phyloP scores from a whole-genome alignment of 306 rosid species.

The Cucumis melo region DNA sequence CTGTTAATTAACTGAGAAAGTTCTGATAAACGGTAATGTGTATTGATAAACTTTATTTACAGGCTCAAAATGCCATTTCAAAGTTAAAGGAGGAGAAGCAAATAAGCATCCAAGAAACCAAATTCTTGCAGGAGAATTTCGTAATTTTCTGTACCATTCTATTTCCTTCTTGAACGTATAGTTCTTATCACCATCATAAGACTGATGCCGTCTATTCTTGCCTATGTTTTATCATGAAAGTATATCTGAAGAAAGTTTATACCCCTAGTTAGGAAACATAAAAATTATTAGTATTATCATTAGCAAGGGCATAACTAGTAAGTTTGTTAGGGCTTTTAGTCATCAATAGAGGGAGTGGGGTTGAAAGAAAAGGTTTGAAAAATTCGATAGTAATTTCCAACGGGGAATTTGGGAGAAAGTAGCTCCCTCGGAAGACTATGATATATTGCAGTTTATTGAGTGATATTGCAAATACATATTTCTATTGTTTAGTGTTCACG shows the following conservation, averaged over 20 bases:
- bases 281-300: too few relatives aligned
- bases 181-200: neutral
- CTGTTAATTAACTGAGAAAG: neutral
- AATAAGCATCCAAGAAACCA: conserved; percentile 40
- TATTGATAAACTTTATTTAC: conserved; percentile 9
- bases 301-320: too few relatives aligned
- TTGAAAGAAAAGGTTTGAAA: too few relatives aligned
- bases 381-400: too few relatives aligned
- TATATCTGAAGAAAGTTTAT: neutral
- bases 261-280: too few relatives aligned
- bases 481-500: too few relatives aligned
- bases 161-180: neutral
- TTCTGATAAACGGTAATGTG: neutral
- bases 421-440: too few relatives aligned
- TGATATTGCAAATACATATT: too few relatives aligned
- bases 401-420: too few relatives aligned
- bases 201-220: neutral
- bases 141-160: conserved; percentile 27
- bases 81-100: conserved; percentile 49
- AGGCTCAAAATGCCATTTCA: conserved; percentile 55
- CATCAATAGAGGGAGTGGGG: too few relatives aligned
- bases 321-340: too few relatives aligned
- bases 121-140: conserved; percentile 36
- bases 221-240: neutral
- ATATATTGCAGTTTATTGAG: too few relatives aligned